Evolutionary conservation across 2,329 filamentous ascomycete species (phyloP).

Genomic region (Trichoderma sp.): DNA sequence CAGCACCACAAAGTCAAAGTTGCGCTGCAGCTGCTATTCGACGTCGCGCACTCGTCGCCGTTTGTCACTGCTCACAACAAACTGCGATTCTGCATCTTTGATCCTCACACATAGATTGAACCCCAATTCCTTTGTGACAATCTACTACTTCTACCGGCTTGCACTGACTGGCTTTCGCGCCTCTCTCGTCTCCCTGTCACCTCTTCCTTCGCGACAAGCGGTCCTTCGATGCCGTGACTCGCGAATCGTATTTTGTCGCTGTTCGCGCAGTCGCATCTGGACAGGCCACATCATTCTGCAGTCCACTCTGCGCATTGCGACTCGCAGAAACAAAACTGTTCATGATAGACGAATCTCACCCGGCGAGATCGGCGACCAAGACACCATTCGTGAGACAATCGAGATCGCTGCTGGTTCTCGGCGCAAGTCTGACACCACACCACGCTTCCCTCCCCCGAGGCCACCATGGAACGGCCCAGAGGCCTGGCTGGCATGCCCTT

Average conservation of each 20-base stretch:
- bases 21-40: background rate
- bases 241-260: background rate
- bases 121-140: background rate
- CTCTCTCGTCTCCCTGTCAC: background rate
- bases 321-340: background rate
- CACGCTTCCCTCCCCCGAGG: background rate
- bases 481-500: constrained; percentile 11
- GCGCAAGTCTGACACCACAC: background rate
- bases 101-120: background rate
- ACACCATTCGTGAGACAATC: background rate
- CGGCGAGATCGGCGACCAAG: background rate
- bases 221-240: constrained; percentile 1
- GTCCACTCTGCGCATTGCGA: background rate
- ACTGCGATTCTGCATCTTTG: background rate
- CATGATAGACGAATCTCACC: background rate
- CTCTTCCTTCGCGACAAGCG: background rate
- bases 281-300: background rate
- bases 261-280: background rate
- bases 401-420: background rate
- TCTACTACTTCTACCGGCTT: background rate
- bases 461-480: constrained; percentile 21
- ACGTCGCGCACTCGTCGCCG: background rate
- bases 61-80: background rate
- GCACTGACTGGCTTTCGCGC: constrained; percentile 1
- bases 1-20: background rate